A percentile compares a stretch with the other conserved stretches of the same genome.
Conservation (phyloP, 2,329 filamentous ascomycete species). For the Coleophoma crateriformis region DNA sequence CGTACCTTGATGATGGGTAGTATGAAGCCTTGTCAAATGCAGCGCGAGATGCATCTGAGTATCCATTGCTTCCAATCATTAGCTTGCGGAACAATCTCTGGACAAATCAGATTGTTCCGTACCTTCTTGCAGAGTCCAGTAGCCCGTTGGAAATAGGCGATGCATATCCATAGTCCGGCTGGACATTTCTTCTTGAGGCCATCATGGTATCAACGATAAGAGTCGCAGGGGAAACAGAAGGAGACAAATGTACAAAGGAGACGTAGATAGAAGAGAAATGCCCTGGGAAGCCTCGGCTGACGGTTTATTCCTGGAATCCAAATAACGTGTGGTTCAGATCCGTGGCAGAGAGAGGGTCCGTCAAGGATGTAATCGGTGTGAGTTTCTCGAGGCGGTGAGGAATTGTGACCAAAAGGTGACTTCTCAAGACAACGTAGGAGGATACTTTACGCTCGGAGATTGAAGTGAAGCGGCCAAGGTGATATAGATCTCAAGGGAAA, state of each 20-base stretch:
- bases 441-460: slow-evolving; percentile 1
- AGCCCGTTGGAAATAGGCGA: slow-evolving; percentile 16
- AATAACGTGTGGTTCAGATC: background rate
- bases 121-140: slow-evolving; percentile 24
- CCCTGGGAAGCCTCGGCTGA: background rate
- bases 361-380: slow-evolving; percentile 1
- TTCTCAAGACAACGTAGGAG: background rate
- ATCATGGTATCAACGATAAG: slow-evolving; percentile 15
- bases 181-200: slow-evolving; percentile 26
- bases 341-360: background rate
- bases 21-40: slow-evolving; percentile 19
- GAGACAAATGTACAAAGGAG: slow-evolving; percentile 15
- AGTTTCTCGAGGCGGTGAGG: background rate
- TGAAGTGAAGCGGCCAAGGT: background rate
- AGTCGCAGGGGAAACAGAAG: slow-evolving; percentile 13
- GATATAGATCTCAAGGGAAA: slow-evolving; percentile 1
- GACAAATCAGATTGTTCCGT: slow-evolving; percentile 10
- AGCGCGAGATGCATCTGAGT: slow-evolving; percentile 17
- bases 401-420: slow-evolving; percentile 1
- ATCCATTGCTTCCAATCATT: slow-evolving; percentile 19
- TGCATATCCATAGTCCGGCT: slow-evolving; percentile 24
- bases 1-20: slow-evolving; percentile 26
- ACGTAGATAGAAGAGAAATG: background rate
- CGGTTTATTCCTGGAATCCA: background rate
- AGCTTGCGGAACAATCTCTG: slow-evolving; percentile 12